phyloP scores from a whole-genome alignment of 2,329 filamentous ascomycete genomes.

The Claviceps maximensis region DNA sequence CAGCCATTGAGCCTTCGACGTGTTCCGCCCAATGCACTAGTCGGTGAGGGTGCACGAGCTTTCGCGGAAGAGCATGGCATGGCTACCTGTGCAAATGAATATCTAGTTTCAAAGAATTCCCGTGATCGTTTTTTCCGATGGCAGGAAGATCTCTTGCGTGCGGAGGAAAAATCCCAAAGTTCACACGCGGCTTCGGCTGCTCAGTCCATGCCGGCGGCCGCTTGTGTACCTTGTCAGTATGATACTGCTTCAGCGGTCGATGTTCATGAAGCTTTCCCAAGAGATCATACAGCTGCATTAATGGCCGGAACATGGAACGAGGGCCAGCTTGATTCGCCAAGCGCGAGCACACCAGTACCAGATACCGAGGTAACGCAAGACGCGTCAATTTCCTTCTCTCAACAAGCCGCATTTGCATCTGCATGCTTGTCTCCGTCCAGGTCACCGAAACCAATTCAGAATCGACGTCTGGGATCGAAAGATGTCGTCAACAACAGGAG shows the following conservation, averaged over 20 bases:
- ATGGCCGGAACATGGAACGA: constrained; percentile 48
- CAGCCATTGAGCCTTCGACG: constrained; percentile 69
- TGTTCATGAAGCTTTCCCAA: constrained; percentile 12
- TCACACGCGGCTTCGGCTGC: constrained; percentile 8
- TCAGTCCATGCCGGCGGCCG: constrained; percentile 6
- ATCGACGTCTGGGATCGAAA: not conserved
- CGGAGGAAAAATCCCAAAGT: constrained; percentile 32
- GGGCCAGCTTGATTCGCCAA: constrained; percentile 47
- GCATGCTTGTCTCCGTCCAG: not conserved
- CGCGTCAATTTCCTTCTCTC: constrained; percentile 3
- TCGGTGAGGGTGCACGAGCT: constrained; percentile 72
- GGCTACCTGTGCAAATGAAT: constrained; percentile 57
- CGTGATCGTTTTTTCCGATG: constrained; percentile 68
- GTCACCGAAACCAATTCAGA: not conserved
- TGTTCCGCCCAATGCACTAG: constrained; percentile 84
- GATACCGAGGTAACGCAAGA: constrained; percentile 11
- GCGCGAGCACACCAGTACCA: constrained; percentile 14
- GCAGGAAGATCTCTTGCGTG: constrained; percentile 57
- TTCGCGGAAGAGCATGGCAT: constrained; percentile 75
- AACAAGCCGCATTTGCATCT: not conserved
- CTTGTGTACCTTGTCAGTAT: constrained; percentile 19
- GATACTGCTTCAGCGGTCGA: constrained; percentile 19
- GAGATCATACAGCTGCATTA: constrained; percentile 42
- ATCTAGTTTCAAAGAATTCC: constrained; percentile 67
- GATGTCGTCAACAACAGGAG: not conserved